These are phyloP conservation scores for Cupressus sempervirens DNA, from an alignment of 75 land plant species.

Conservation along the genomic window DNA sequence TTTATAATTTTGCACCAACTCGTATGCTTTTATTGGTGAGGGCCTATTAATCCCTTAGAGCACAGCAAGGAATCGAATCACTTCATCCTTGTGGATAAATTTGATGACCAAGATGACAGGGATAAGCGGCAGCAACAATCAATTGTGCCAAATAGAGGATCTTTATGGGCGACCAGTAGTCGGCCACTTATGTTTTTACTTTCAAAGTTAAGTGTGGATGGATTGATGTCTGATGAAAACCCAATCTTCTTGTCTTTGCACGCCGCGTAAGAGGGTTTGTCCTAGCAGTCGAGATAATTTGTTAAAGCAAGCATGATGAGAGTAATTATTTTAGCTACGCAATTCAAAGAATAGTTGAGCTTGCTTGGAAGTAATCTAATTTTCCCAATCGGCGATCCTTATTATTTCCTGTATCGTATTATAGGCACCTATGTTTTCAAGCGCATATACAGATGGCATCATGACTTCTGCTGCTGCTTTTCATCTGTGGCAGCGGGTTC, in stretches of 20 bases:
- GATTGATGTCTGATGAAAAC: not conserved
- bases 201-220: too few relatives aligned
- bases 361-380: not conserved
- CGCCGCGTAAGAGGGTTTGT: not conserved
- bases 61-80: too few relatives aligned
- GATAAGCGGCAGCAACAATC: too few relatives aligned
- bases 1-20: too few relatives aligned
- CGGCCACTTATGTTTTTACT: too few relatives aligned
- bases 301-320: not conserved
- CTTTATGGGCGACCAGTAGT: too few relatives aligned
- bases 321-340: not conserved
- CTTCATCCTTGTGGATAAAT: too few relatives aligned
- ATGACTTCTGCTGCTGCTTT: not conserved
- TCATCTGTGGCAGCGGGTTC: not conserved
- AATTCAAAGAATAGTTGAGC: not conserved
- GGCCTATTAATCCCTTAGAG: too few relatives aligned
- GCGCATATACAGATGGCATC: not conserved
- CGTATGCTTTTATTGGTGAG: too few relatives aligned
- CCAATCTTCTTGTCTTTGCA: not conserved
- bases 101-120: too few relatives aligned
- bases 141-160: too few relatives aligned
- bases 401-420: not conserved
- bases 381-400: not conserved
- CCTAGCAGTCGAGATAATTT: not conserved
- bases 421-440: not conserved